phyloP scores from a whole-genome alignment of 176 grass and related monocot species.

The Thalia dealbata region DNA sequence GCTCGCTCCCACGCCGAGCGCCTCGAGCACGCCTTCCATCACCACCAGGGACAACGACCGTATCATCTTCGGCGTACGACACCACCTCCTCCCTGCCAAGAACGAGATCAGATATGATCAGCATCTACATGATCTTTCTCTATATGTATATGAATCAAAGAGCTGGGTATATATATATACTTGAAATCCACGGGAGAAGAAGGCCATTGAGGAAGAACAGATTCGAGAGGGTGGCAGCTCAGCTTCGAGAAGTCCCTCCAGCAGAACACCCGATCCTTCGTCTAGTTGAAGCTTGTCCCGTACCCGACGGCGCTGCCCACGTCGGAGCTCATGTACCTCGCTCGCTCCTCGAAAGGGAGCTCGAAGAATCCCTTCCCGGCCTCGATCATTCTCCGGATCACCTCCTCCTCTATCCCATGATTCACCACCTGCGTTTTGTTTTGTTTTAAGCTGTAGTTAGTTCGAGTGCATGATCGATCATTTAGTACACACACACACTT shows the following conservation, averaged over 20 bases:
- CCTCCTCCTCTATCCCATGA: conserved; percentile 29
- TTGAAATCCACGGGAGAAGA: conserved; percentile 28
- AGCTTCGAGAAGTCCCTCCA: conserved; percentile 91
- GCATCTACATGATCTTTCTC: no score
- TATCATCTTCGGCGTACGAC: conserved; percentile 33
- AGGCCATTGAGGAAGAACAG: conserved; percentile 33
- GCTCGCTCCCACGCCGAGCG: conserved; percentile 35
- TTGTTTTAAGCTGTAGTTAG: no score
- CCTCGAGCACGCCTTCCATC: conserved; percentile 36
- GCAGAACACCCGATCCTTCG: conserved; percentile 59
- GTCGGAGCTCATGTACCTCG: conserved; percentile 53
- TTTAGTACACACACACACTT: no score
- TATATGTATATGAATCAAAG: no score
- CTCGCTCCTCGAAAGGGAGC: conserved; percentile 39
- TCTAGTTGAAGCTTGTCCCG: conserved; percentile 93
- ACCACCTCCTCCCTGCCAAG: conserved; percentile 24
- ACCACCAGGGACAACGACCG: conserved; percentile 43
- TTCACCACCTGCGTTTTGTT: conserved; percentile 89
- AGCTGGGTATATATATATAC: no score
- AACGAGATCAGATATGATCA: no score
- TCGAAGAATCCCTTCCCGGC: conserved; percentile 62
- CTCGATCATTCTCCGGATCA: conserved; percentile 32
- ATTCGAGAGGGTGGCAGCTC: conserved; percentile 32
- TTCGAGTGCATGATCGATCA: no score
- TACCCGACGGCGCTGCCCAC: conserved; percentile 42